These are phyloP conservation scores for Suillus decipiens DNA, from an alignment of 768 basidiomycete species.

Conservation along the genomic window DNA sequence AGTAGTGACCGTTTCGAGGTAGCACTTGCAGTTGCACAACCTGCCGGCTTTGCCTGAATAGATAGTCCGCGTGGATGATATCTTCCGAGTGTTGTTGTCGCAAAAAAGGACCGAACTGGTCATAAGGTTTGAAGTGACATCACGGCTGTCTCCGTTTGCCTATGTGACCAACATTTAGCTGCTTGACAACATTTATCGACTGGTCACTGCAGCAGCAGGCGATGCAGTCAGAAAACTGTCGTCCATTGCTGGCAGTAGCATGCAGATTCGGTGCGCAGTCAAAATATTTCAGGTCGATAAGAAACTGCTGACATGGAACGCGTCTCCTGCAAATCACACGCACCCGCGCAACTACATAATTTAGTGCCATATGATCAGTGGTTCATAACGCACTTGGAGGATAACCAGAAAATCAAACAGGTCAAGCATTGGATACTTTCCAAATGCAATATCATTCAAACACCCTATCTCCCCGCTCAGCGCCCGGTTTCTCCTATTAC, in stretches of 20 bases:
- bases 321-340: conserved; percentile 7
- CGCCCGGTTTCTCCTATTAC: conserved; percentile 69
- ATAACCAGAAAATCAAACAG: conserved; percentile 59
- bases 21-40: neutral
- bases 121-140: neutral
- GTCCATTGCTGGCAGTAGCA: conserved; percentile 43
- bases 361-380: conserved; percentile 76
- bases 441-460: conserved; percentile 48
- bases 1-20: neutral
- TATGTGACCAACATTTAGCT: conserved; percentile 1
- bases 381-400: conserved; percentile 69
- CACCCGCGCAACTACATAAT: neutral
- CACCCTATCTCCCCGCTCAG: conserved; percentile 25
- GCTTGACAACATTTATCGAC: neutral
- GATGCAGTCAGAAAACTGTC: conserved; percentile 15
- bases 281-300: conserved; percentile 1
- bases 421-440: conserved; percentile 65
- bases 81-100: neutral
- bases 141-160: conserved; percentile 5
- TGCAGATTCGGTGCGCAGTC: conserved; percentile 56
- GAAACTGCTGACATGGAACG: neutral
- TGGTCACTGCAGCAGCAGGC: neutral
- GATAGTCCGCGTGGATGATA: neutral
- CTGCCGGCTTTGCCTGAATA: neutral
- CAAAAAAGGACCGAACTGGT: neutral